A percentile compares a stretch with the other conserved stretches of the same genome.
These are phyloP conservation scores for Lumnitzera littorea DNA, from an alignment of 345 rosid species.

Conservation along the genomic window DNA sequence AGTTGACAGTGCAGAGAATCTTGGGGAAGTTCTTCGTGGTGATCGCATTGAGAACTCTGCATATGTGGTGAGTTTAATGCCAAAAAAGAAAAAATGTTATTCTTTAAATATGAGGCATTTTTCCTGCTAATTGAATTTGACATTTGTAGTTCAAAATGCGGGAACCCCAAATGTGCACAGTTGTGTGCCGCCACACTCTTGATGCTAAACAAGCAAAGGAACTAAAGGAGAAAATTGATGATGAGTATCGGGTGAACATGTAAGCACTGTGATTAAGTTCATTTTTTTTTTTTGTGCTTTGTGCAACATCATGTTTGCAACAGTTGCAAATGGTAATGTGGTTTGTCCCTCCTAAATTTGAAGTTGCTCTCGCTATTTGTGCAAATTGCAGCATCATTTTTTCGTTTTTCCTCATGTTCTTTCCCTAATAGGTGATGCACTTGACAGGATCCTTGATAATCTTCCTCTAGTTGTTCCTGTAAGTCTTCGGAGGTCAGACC, in stretches of 20 bases:
- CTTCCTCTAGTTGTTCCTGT: conserved; percentile 85
- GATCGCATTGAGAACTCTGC: conserved; percentile 36
- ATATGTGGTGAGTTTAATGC: conserved; percentile 18
- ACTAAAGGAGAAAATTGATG: conserved; percentile 34
- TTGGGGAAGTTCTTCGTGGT: conserved; percentile 38
- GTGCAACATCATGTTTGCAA: not conserved
- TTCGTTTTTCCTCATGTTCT: not conserved
- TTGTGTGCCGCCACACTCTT: conserved; percentile 20
- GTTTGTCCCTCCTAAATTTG: too few species aligned
- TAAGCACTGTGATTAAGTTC: conserved; percentile 4
- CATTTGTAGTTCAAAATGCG: conserved; percentile 30
- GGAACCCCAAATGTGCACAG: conserved; percentile 31
- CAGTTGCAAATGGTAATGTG: not conserved
- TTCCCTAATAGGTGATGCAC: not conserved
- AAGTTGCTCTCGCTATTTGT: too few species aligned
- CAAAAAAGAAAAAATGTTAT: not conserved
- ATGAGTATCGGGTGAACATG: conserved; percentile 37
- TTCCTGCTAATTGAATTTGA: not conserved
- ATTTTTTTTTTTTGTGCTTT: not conserved
- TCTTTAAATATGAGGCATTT: too few species aligned
- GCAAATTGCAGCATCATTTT: not conserved
- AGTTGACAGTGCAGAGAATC: conserved; percentile 32
- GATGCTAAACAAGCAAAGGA: conserved; percentile 21
- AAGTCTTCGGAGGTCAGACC: conserved; percentile 49
- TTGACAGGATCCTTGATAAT: conserved; percentile 89